Evolutionary conservation across 345 rosid genomes (phyloP).

Genomic region (Streptanthus diversifolius): DNA sequence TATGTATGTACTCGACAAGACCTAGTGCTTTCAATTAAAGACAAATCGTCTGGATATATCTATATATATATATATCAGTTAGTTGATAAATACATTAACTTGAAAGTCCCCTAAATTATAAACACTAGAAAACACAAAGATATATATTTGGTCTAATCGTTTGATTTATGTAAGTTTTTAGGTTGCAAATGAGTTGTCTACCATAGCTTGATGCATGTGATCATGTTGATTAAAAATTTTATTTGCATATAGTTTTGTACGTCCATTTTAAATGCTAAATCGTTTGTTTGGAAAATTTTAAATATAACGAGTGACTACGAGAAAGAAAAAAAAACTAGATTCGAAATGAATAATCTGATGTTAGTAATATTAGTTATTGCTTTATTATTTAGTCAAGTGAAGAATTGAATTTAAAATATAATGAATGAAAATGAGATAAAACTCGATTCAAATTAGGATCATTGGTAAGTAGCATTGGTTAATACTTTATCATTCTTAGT

Average conservation of each 20-base stretch:
- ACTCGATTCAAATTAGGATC: neutral
- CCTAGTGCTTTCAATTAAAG: conserved; percentile 13
- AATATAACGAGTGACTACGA: neutral
- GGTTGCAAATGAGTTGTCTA: neutral
- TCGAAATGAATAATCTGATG: neutral
- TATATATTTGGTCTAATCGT: neutral
- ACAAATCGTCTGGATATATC: neutral
- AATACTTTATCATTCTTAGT: neutral
- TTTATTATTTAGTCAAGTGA: neutral
- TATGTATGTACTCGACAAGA: conserved; percentile 25
- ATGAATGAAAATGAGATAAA: neutral
- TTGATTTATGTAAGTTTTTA: neutral
- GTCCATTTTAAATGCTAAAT: neutral
- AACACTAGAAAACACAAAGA: neutral
- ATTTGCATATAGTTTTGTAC: neutral
- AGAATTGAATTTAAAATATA: neutral
- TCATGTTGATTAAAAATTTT: neutral
- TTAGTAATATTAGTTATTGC: neutral
- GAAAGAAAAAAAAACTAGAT: neutral
- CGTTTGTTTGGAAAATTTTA: neutral
- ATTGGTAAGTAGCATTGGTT: neutral
- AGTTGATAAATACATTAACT: neutral
- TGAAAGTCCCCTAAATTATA: neutral
- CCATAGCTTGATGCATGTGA: neutral
- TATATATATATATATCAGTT: neutral